Evolutionary conservation across 2,329 filamentous ascomycete genomes (phyloP).

Genomic region (Plenodomus lindquistii): DNA sequence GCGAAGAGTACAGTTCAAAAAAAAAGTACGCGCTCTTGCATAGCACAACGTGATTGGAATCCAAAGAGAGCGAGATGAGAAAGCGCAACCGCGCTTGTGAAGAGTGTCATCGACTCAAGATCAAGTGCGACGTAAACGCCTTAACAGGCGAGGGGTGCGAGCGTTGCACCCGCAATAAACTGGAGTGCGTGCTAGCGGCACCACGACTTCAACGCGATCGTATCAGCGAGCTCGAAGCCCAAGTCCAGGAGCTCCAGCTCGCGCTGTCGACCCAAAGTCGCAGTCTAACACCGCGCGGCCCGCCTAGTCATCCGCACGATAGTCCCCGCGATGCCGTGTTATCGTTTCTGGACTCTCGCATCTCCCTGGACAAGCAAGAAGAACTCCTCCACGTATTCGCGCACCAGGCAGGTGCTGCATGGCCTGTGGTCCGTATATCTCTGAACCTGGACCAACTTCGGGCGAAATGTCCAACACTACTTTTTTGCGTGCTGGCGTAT

Average conservation of each 20-base stretch:
- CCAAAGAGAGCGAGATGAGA: conserved; percentile 7
- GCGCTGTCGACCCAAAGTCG: conserved; percentile 20
- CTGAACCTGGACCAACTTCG: conserved; percentile 19
- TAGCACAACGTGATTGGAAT: too few species aligned
- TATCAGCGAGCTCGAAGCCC: conserved; percentile 30
- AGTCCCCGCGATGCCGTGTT: conserved; percentile 20
- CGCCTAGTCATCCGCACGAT: conserved; percentile 18
- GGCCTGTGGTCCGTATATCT: conserved; percentile 22
- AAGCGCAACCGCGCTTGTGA: conserved; percentile 33
- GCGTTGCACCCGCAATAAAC: conserved; percentile 26
- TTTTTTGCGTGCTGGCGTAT: conserved; percentile 25
- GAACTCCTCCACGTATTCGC: conserved; percentile 20
- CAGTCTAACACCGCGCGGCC: conserved; percentile 19
- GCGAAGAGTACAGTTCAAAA: too few species aligned
- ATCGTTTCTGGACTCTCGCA: conserved; percentile 25
- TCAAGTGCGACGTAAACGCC: conserved; percentile 32
- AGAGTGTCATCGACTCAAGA: conserved; percentile 35
- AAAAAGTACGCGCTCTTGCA: too few species aligned
- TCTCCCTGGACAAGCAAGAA: conserved; percentile 22
- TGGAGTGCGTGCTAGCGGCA: conserved; percentile 27
- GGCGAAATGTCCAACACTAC: conserved; percentile 25
- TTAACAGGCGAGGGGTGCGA: conserved; percentile 20
- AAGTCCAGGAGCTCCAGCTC: conserved; percentile 25
- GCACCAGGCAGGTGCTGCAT: conserved; percentile 20
- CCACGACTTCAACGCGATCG: conserved; percentile 34